A percentile compares a stretch with the other conserved stretches of the same genome.
phyloP scores from a whole-genome alignment of 2,329 filamentous ascomycete species.

The Tympanopsis confertula region DNA sequence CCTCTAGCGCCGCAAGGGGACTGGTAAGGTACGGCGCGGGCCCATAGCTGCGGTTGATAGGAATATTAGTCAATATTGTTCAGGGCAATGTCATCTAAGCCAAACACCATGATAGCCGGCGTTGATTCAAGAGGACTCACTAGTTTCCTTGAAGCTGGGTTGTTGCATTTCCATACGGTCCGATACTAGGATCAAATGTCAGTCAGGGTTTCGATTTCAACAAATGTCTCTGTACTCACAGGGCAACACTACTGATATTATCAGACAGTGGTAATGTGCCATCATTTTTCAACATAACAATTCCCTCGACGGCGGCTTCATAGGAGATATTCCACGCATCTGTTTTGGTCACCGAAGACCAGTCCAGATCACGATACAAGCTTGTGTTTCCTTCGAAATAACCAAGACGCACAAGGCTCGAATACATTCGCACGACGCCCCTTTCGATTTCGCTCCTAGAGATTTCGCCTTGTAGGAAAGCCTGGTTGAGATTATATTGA shows the following conservation, averaged over 20 bases:
- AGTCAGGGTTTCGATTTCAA: too few relatives aligned
- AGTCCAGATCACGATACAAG: background rate
- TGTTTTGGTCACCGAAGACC: background rate
- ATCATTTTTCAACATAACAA: background rate
- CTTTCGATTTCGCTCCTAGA: background rate
- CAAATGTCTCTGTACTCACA: too few relatives aligned
- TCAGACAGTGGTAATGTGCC: background rate
- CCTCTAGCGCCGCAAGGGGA: background rate
- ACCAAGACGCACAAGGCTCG: background rate
- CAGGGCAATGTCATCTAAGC: too few relatives aligned
- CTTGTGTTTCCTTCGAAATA: background rate
- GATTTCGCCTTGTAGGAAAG: background rate
- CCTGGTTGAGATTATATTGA: background rate
- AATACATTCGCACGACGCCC: background rate
- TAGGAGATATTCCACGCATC: background rate
- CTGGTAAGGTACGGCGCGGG: background rate
- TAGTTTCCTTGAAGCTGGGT: background rate
- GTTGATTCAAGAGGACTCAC: too few relatives aligned
- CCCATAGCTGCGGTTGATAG: too few relatives aligned
- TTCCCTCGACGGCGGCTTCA: background rate
- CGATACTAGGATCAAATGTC: too few relatives aligned
- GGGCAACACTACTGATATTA: background rate
- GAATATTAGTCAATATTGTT: too few relatives aligned
- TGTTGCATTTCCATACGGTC: background rate
- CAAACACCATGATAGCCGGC: too few relatives aligned